Conservation (phyloP, 2,329 filamentous ascomycete species). For the Thermomyces lanuginosus region DNA sequence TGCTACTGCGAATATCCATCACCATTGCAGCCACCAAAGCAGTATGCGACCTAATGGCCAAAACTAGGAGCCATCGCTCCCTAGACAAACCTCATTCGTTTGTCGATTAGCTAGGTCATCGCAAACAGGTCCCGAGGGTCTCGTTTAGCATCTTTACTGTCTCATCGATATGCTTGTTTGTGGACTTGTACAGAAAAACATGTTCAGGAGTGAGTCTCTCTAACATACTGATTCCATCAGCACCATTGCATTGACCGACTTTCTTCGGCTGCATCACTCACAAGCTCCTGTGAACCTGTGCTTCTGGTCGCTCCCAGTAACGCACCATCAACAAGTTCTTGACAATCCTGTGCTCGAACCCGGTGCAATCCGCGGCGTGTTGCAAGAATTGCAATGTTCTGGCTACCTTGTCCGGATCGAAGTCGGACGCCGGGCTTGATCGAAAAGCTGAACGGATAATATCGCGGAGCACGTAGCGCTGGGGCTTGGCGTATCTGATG, state of each 20-base stretch:
- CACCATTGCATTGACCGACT: no score
- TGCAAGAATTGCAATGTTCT: slow-evolving; percentile 33
- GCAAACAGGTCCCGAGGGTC: slow-evolving; percentile 31
- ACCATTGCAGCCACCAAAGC: no score
- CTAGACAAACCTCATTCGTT: no score
- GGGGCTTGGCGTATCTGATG: slow-evolving; percentile 41
- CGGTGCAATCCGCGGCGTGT: slow-evolving; percentile 22
- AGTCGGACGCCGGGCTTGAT: slow-evolving; percentile 18
- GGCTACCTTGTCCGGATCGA: slow-evolving; percentile 23
- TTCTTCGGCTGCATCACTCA: no score
- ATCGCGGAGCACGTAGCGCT: slow-evolving; percentile 36
- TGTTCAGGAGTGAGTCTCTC: no score
- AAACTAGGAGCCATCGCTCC: no score
- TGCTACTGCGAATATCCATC: no score
- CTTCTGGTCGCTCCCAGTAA: slow-evolving; percentile 25
- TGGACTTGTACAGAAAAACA: no score
- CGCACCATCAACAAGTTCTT: slow-evolving; percentile 29
- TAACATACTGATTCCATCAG: no score
- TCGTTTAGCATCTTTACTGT: slow-evolving; percentile 33
- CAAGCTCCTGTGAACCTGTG: no score
- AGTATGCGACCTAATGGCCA: no score
- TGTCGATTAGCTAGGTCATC: no score
- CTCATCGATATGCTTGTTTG: slow-evolving; percentile 26
- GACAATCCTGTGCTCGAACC: slow-evolving; percentile 32
- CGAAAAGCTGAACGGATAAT: slow-evolving; percentile 29